A percentile compares a stretch with the other conserved stretches of the same genome.
Evolutionary conservation across 331 rosid genomes (phyloP).

Genomic region (Malus hybrid): DNA sequence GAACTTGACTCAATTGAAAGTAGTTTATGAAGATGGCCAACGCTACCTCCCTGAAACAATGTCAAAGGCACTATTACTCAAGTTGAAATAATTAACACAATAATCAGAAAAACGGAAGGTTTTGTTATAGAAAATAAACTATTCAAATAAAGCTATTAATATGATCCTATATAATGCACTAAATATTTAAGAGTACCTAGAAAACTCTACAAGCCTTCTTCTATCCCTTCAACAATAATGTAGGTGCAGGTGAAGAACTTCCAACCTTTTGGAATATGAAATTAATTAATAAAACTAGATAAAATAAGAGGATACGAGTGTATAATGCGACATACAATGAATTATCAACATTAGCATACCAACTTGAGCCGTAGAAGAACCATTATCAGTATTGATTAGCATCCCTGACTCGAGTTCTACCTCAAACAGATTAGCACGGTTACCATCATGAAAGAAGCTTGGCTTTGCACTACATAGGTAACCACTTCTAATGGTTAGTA

Average conservation of each 20-base stretch:
- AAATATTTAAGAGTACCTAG: constrained; percentile 49
- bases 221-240: constrained; percentile 24
- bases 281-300: background rate
- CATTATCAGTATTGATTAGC: constrained; percentile 92
- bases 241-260: constrained; percentile 35
- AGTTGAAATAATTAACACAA: background rate
- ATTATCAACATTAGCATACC: constrained; percentile 7
- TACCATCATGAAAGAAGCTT: constrained; percentile 83
- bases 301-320: background rate
- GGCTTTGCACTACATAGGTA: constrained; percentile 78
- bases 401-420: constrained; percentile 88
- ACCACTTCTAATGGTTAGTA: constrained; percentile 22
- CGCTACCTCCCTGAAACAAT: constrained; percentile 82
- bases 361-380: constrained; percentile 92
- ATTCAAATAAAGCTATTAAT: background rate
- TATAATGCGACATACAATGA: background rate
- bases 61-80: constrained; percentile 4
- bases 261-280: constrained; percentile 59
- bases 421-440: constrained; percentile 81
- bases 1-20: constrained; percentile 89
- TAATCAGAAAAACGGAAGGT: background rate
- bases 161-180: background rate
- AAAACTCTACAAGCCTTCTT: constrained; percentile 55
- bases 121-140: background rate
- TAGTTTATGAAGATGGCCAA: constrained; percentile 83